phyloP scores from a whole-genome alignment of 2,329 filamentous ascomycete species.

The Capronia coronata region DNA sequence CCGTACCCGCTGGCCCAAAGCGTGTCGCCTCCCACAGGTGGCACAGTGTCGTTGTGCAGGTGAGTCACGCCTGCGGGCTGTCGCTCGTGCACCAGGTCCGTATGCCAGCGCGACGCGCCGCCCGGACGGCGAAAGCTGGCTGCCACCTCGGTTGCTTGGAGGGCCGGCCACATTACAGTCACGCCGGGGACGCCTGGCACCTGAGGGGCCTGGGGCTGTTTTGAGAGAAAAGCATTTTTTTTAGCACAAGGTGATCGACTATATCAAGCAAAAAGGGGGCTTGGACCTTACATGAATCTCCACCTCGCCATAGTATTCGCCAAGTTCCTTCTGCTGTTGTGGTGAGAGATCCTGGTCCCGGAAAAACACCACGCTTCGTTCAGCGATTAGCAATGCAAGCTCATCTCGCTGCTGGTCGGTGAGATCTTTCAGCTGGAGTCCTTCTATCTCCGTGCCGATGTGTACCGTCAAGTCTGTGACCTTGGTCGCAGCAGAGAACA shows the following conservation, averaged over 20 bases:
- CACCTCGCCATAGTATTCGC: conserved; percentile 37
- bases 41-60: conserved; percentile 46
- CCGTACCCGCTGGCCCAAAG: conserved; percentile 49
- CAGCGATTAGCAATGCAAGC: conserved; percentile 47
- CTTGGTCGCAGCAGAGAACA: conserved; percentile 34
- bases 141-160: conserved; percentile 51
- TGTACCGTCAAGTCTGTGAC: conserved; percentile 47
- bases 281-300: conserved; percentile 42
- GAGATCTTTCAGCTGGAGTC: conserved; percentile 46
- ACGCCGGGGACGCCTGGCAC: conserved; percentile 43
- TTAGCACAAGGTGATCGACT: conserved; percentile 39
- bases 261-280: conserved; percentile 31
- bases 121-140: conserved; percentile 59
- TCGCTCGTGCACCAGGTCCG: conserved; percentile 51
- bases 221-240: conserved; percentile 39
- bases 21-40: conserved; percentile 43
- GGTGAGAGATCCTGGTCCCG: conserved; percentile 44
- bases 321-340: conserved; percentile 32
- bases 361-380: conserved; percentile 48
- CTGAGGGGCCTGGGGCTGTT: conserved; percentile 55
- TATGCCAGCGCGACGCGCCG: conserved; percentile 50
- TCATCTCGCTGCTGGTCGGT: conserved; percentile 59
- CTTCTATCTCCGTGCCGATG: conserved; percentile 41
- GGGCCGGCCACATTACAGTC: conserved; percentile 53
- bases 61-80: conserved; percentile 51